Evolutionary conservation across 2,329 filamentous ascomycete species (phyloP).

Genomic region (Neophaeococcomyces aloes): DNA sequence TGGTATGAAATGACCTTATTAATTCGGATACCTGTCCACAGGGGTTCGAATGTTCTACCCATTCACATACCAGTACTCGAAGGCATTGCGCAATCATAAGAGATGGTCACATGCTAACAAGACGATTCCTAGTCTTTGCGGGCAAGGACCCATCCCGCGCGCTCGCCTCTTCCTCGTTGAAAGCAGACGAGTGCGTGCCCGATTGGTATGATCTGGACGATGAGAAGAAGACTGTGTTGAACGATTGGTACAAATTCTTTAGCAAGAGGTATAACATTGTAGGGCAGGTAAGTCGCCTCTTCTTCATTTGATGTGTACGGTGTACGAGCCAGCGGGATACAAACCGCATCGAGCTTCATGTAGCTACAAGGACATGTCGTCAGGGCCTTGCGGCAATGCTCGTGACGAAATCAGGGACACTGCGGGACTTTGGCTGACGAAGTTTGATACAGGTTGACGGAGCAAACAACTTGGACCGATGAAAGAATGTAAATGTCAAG

Average conservation of each 20-base stretch:
- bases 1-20: no score
- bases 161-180: conserved; percentile 74
- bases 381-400: background rate
- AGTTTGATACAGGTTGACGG: conserved; percentile 14
- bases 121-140: conserved; percentile 72
- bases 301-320: background rate
- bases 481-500: no score
- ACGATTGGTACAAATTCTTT: conserved; percentile 95
- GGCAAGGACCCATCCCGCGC: conserved; percentile 94
- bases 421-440: background rate
- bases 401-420: background rate
- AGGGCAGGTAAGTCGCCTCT: conserved; percentile 29
- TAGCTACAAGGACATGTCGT: no score
- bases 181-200: conserved; percentile 67
- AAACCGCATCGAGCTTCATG: no score
- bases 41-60: no score
- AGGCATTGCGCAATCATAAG: no score
- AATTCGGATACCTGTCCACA: no score
- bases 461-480: conserved; percentile 14
- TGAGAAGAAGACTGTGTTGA: conserved; percentile 71
- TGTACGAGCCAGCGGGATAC: no score
- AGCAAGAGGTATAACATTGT: conserved; percentile 87
- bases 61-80: no score
- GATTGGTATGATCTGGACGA: conserved; percentile 77
- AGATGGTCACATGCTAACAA: no score